These are phyloP conservation scores for Fusarium proliferatum DNA, from an alignment of 2,329 filamentous ascomycete genomes.

Conservation along the genomic window DNA sequence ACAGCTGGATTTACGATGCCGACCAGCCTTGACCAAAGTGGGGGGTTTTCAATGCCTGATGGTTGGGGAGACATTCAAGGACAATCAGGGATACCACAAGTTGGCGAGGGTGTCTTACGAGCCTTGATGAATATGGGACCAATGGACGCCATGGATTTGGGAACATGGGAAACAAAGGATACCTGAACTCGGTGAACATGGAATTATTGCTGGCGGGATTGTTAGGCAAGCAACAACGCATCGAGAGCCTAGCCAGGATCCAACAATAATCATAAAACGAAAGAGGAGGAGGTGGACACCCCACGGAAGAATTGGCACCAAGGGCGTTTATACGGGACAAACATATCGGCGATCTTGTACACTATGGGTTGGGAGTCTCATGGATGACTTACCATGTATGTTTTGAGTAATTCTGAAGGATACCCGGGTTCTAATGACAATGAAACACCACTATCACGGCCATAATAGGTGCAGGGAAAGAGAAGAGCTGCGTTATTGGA, in stretches of 20 bases:
- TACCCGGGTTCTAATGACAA: constrained; percentile 37
- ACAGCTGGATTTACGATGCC: constrained; percentile 52
- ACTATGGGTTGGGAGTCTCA: constrained; percentile 29
- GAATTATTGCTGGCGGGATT: background rate
- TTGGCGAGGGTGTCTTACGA: constrained; percentile 67
- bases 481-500: background rate
- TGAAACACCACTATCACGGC: constrained; percentile 23
- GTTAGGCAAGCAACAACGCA: background rate
- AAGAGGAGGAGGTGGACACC: constrained; percentile 16
- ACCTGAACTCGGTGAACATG: constrained; percentile 38
- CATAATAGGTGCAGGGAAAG: background rate
- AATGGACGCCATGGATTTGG: constrained; percentile 70
- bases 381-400: constrained; percentile 14
- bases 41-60: constrained; percentile 55
- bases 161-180: constrained; percentile 57
- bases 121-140: constrained; percentile 68
- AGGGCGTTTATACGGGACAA: constrained; percentile 32
- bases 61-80: constrained; percentile 58
- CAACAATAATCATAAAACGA: background rate
- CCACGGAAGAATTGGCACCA: constrained; percentile 6
- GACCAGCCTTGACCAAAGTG: constrained; percentile 39
- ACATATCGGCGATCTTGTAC: constrained; percentile 30
- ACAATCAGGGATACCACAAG: constrained; percentile 63
- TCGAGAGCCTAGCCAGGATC: background rate
- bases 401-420: constrained; percentile 26